Evolutionary conservation across 129 eudicot species (phyloP).

Genomic region (Kitagawia praeruptora): DNA sequence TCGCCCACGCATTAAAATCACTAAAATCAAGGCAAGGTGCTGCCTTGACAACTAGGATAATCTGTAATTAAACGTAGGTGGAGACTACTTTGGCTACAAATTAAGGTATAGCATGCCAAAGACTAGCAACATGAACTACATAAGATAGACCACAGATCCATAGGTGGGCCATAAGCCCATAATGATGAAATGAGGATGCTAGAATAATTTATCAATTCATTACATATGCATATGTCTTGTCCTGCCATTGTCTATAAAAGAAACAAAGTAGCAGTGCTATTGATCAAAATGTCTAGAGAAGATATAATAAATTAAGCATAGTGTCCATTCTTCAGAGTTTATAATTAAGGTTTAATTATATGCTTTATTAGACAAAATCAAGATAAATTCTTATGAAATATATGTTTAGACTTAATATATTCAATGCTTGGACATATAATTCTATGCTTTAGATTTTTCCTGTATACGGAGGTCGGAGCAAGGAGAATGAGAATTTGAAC

Average conservation of each 20-base stretch:
- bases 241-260: not conserved
- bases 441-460: not conserved
- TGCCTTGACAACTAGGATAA: not conserved
- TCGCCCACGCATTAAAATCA: not conserved
- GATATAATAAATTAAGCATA: not conserved
- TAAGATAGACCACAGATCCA: not conserved
- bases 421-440: not conserved
- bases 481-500: not conserved
- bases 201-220: not conserved
- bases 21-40: not conserved
- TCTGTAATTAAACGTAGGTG: not conserved
- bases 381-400: not conserved
- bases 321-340: not conserved
- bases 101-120: not conserved
- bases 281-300: not conserved
- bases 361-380: not conserved
- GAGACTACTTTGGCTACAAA: not conserved
- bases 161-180: not conserved
- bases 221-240: not conserved
- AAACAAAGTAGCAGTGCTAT: not conserved
- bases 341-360: not conserved
- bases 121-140: not conserved
- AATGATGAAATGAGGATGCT: not conserved
- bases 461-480: not conserved
- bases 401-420: not conserved